A percentile compares a stretch with the other conserved stretches of the same genome.
Conservation (phyloP, 73 alveolate species). For the Urostyla sp. region DNA sequence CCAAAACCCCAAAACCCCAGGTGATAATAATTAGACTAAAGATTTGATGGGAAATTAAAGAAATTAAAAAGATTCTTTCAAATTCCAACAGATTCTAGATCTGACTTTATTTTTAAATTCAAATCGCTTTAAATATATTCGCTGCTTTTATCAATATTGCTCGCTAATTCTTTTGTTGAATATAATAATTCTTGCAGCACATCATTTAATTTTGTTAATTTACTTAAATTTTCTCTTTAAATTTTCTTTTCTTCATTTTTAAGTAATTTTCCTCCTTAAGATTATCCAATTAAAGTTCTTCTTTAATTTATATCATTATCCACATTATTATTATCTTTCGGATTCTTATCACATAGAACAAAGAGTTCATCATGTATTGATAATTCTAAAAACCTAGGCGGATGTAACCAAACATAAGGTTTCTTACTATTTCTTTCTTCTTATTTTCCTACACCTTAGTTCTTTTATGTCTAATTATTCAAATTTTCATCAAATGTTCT, state of each 20-base stretch:
- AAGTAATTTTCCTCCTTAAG: constrained; percentile 26
- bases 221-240: constrained; percentile 38
- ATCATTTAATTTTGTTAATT: constrained; percentile 22
- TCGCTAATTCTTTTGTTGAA: constrained; percentile 28
- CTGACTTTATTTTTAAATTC: constrained; percentile 12
- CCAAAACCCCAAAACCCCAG: no score
- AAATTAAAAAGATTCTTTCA: neutral
- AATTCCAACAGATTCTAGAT: constrained; percentile 2
- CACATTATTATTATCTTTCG: constrained; percentile 20
- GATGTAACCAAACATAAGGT: constrained; percentile 83
- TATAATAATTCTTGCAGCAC: constrained; percentile 30
- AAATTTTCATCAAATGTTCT: constrained; percentile 30
- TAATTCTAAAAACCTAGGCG: constrained; percentile 52
- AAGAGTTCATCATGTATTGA: constrained; percentile 46
- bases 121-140: constrained; percentile 6
- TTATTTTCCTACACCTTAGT: neutral
- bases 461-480: neutral
- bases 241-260: constrained; percentile 67
- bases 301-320: neutral
- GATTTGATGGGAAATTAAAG: no score
- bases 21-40: no score
- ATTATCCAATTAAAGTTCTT: neutral
- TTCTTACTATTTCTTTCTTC: constrained; percentile 56
- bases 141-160: neutral
- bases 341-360: constrained; percentile 59